Evolutionary conservation across 2,329 filamentous ascomycete genomes (phyloP).

Genomic region (Paracamarosporium sp.): DNA sequence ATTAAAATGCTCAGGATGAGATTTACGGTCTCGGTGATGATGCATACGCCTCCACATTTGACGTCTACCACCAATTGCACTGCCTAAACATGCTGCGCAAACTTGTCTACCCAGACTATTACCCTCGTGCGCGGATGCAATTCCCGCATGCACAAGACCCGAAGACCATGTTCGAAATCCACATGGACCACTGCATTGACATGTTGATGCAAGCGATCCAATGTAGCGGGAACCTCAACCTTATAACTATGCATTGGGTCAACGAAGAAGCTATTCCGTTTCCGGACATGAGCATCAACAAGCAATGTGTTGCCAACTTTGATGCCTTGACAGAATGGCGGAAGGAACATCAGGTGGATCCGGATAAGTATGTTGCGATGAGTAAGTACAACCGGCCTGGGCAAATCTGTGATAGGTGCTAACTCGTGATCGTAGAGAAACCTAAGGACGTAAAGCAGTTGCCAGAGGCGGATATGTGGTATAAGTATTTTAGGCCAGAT

Average conservation of each 20-base stretch:
- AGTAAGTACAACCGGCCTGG: neutral
- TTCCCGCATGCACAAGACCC: neutral
- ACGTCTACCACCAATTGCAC: slow-evolving; percentile 4
- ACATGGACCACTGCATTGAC: slow-evolving; percentile 8
- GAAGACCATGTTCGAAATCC: neutral
- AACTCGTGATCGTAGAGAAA: neutral
- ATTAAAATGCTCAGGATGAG: neutral
- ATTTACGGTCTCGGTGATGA: slow-evolving; percentile 6
- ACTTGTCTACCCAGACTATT: slow-evolving; percentile 5
- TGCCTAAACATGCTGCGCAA: slow-evolving; percentile 5
- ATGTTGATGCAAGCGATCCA: slow-evolving; percentile 6
- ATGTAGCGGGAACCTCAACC: slow-evolving; percentile 1
- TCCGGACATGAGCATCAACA: slow-evolving; percentile 6
- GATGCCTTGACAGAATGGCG: slow-evolving; percentile 2
- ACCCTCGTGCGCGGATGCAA: neutral
- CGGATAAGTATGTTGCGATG: neutral
- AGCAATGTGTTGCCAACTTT: slow-evolving; percentile 1
- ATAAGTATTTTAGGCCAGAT: slow-evolving; percentile 1
- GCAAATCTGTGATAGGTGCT: neutral
- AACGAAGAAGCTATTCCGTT: slow-evolving; percentile 4
- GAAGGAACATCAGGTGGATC: slow-evolving; percentile 2
- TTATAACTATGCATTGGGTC: slow-evolving; percentile 8
- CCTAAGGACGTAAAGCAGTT: neutral
- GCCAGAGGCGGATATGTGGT: slow-evolving; percentile 1
- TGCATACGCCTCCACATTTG: slow-evolving; percentile 5